Evolutionary conservation across 176 grass and related monocot species (phyloP), one percentile per base, ranked within the genome.

Genomic region (Musa schizocarpa): DNA sequence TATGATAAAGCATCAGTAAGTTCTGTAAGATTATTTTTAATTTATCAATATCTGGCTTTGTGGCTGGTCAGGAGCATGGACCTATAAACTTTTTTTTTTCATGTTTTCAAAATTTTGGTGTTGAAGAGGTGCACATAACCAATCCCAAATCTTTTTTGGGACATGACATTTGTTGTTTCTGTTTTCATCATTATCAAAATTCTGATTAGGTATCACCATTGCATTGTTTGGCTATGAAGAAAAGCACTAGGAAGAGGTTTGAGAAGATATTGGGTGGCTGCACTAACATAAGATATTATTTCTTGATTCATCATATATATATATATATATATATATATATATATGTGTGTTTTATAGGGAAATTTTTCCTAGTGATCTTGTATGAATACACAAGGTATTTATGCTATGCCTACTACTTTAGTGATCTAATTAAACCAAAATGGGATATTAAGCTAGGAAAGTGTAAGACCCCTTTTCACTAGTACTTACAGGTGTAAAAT

Each of bases 1-100:
- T 97, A 83, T 50, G 86, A 93, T 82, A 97, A 92, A 87, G 83
- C 90, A 81, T 90, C 88, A 27, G 94, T 97, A 97, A 85, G 75
- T 87, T 52, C 23, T 77, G 43, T 49, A 62, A 54, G 50, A 55
- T 24, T 81, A 43, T 71, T 52, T 85, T 76, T 56, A 55, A 63
- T 77, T 61, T n/a, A 70, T 29, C 25, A 76, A 76, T 67, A 74
- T 29, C 61, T 48, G 61, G 16, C 3, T 50, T 84, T 54, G 20
- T 82, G 13, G 52, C 53, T 82, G 52, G 13, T 27, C 13, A n/a
- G 9, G n/a, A 64, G 21, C 9, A 22, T 22, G 61, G 0, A 43
- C 34, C 34, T 43, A 43, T 43, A 21, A 17, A 9, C 1, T 22
- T 21, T 50, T 16, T 70, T 12, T 51, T 11, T 50, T 50, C 17